Evolutionary conservation across 1,139 yeast species (phyloP), one percentile per base, ranked within the genome.

Genomic region (Scheffersomyces parashehatae): DNA sequence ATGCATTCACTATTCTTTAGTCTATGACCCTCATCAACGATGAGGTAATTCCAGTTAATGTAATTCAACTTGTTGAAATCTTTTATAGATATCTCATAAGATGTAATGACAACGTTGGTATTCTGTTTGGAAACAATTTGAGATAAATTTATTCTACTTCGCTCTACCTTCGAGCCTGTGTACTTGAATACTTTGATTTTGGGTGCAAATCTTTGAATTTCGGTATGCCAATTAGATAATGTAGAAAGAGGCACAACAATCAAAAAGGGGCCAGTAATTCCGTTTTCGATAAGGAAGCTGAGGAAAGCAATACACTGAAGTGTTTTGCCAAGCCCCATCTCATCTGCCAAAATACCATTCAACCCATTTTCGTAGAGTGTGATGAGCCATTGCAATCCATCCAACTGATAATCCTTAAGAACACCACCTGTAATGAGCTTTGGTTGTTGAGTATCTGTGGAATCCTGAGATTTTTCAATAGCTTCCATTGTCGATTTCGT

Each of bases 1-100:
- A 83, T 70, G 60, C 96, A 87, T 53, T 90, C 83, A 52, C 83
- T 79, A 59, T 91, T 91, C 56, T 91, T 93, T 51, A 91, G 70
- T 35, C 98, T 73, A 64, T 91, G 98, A 5, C 98, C 98, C 63
- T 91, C 98, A 64, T 91, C 98, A n/a, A 91, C 96, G 40, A 90
- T 87, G 43, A 93, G 68, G 59, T 84, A 91, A 48, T 84, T 85
- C 97, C 97, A 91, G 29, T 68, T 64, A 6, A 79, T 68, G 12
- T 62, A 58, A 33, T 75, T 73, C 39, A 93, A 68, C 50, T 65
- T 76, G 28, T 64, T 54, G 41, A 79, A 77, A 59, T 91, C 98
- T 42, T 79, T 75, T 40, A 91, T 77, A 2, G 89, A 75, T 32
- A 87, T 76, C 58, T 91, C 97, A 67, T 90, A 93, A 24, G 95